Percentiles rank a stretch among this genome's conserved stretches.
Conservation (phyloP, 345 rosid genomes). For the Eucalyptus globulus region DNA sequence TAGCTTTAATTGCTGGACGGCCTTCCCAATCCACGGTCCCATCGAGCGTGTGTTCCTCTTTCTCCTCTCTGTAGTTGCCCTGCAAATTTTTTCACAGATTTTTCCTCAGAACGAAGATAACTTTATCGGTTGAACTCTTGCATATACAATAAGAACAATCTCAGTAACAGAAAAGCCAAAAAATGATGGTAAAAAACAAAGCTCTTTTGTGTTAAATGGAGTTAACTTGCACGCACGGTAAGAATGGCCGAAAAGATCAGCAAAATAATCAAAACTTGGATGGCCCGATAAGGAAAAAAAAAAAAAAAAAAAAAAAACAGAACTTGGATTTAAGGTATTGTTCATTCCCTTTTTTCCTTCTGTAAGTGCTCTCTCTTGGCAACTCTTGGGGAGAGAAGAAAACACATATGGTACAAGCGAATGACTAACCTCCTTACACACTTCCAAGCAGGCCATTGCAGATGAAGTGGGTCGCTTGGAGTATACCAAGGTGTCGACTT, state of each 20-base stretch:
- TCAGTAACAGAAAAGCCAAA: not conserved
- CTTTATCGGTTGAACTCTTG: not conserved
- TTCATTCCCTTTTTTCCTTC: not conserved
- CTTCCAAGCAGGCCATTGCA: conserved; percentile 44
- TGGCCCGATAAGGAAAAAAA: not conserved
- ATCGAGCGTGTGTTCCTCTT: conserved; percentile 48
- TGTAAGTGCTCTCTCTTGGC: not conserved
- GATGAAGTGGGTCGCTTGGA: not conserved
- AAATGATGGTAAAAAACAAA: not conserved
- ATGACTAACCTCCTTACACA: conserved; percentile 38
- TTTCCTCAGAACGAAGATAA: not conserved
- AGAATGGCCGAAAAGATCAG: not conserved
- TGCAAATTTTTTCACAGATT: not conserved
- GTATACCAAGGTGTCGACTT: not conserved
- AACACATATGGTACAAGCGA: not conserved
- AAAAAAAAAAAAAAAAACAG: not conserved
- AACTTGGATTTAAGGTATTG: not conserved
- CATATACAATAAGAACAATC: not conserved
- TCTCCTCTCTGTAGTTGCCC: conserved; percentile 29
- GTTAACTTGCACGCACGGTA: not conserved
- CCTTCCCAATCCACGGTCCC: conserved; percentile 73
- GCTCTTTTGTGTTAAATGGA: not conserved
- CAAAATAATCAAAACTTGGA: not conserved
- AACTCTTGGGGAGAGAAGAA: not conserved
- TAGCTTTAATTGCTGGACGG: conserved; percentile 46